A percentile compares a stretch with the other conserved stretches of the same genome.
phyloP scores from a whole-genome alignment of 2,329 filamentous ascomycete genomes.

The Fusarium nurragi region DNA sequence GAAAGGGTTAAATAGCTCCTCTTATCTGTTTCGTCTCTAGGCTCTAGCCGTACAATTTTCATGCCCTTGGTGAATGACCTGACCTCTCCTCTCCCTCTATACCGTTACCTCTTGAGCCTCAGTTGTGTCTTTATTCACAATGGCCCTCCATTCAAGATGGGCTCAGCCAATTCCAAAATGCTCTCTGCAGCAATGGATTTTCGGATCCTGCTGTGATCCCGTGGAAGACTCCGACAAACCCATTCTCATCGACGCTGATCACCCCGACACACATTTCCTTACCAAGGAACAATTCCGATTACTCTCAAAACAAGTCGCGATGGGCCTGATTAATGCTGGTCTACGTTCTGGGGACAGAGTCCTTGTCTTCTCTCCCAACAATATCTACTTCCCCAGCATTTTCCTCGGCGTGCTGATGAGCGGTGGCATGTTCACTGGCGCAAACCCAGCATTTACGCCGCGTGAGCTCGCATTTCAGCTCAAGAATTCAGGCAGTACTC shows the following conservation, averaged over 20 bases:
- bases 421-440: conserved; percentile 79
- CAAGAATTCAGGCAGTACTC: conserved; percentile 72
- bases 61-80: background rate
- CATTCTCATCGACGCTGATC: conserved; percentile 70
- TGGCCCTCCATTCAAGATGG: conserved; percentile 61
- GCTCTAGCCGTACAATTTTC: background rate
- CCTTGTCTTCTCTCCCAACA: conserved; percentile 79
- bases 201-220: conserved; percentile 55
- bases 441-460: conserved; percentile 73
- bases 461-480: conserved; percentile 81
- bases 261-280: conserved; percentile 73
- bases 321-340: conserved; percentile 71
- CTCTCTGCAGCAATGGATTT: conserved; percentile 65
- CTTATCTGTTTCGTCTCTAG: background rate
- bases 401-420: conserved; percentile 80
- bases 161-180: conserved; percentile 54
- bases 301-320: conserved; percentile 76
- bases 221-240: conserved; percentile 51
- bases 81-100: background rate
- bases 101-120: background rate
- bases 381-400: conserved; percentile 74
- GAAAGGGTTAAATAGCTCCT: conserved; percentile 13
- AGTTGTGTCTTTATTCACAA: conserved; percentile 51
- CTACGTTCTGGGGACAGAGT: conserved; percentile 74
- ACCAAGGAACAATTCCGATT: conserved; percentile 71